Percentiles rank a stretch among this genome's conserved stretches.
These are phyloP conservation scores for Starmerella geochares DNA, from an alignment of 805 yeast genomes.

Conservation along the genomic window DNA sequence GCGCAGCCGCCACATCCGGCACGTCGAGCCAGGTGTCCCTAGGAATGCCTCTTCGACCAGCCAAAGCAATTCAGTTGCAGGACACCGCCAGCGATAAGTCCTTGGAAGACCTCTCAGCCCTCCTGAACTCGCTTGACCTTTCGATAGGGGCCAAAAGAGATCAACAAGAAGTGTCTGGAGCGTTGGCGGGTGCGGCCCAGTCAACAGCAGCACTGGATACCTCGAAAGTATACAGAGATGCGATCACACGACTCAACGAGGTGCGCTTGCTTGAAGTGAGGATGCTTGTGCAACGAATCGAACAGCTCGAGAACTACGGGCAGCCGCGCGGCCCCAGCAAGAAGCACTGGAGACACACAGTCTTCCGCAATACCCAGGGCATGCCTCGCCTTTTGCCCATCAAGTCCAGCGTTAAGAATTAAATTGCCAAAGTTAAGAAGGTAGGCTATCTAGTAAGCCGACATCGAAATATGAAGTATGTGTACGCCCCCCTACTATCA, in stretches of 20 bases:
- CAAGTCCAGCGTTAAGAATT: too few relatives aligned
- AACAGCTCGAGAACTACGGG: constrained; percentile 2
- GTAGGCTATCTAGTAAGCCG: too few relatives aligned
- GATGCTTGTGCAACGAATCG: constrained; percentile 6
- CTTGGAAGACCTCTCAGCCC: neutral
- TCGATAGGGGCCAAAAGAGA: neutral
- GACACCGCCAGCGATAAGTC: neutral
- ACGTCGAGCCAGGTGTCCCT: neutral
- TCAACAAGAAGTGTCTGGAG: neutral
- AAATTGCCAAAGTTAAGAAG: too few relatives aligned
- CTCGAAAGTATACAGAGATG: constrained; percentile 11
- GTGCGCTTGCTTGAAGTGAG: constrained; percentile 9
- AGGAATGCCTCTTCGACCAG: neutral
- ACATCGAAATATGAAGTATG: neutral
- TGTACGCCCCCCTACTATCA: constrained; percentile 29
- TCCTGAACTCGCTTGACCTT: neutral
- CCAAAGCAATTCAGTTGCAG: neutral
- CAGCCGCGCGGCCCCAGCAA: neutral
- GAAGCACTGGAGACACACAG: neutral
- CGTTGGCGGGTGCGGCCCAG: neutral
- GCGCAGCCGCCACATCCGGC: neutral
- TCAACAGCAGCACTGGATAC: neutral
- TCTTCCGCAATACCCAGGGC: neutral
- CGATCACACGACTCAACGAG: constrained; percentile 17
- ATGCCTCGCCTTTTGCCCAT: constrained; percentile 2